Conservation (phyloP, 2,329 filamentous ascomycete species). For the Verticillium zaregamsianum region DNA sequence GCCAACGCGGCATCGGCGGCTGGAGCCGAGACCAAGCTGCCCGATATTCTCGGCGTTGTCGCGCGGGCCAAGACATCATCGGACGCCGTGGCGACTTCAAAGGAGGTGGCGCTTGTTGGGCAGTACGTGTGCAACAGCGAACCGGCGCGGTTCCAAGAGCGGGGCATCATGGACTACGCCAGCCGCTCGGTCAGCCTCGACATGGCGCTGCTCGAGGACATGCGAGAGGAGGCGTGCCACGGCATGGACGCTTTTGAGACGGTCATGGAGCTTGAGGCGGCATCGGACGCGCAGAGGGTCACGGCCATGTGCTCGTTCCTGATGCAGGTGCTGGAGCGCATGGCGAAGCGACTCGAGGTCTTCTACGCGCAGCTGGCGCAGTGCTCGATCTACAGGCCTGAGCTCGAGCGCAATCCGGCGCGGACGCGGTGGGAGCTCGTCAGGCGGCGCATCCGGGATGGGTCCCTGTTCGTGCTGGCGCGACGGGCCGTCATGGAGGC, state of each 20-base stretch:
- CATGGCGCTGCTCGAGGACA: constrained; percentile 48
- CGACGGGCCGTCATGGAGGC: constrained; percentile 27
- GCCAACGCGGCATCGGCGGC: constrained; percentile 32
- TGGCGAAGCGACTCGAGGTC: constrained; percentile 45
- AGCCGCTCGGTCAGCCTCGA: constrained; percentile 44
- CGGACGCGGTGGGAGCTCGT: constrained; percentile 48
- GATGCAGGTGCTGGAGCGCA: constrained; percentile 47
- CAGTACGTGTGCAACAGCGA: constrained; percentile 43
- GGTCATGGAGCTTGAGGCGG: constrained; percentile 35
- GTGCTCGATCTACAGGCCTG: constrained; percentile 45
- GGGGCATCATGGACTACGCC: constrained; percentile 47
- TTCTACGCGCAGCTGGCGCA: constrained; percentile 48
- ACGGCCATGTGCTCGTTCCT: constrained; percentile 40
- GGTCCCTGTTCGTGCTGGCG: constrained; percentile 46
- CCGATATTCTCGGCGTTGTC: constrained; percentile 39
- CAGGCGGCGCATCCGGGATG: constrained; percentile 41
- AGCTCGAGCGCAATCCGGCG: constrained; percentile 48
- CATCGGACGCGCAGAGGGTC: constrained; percentile 20
- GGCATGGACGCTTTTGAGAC: constrained; percentile 53
- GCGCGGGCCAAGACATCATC: constrained; percentile 38
- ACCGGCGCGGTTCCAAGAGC: constrained; percentile 44
- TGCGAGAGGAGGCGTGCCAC: constrained; percentile 46
- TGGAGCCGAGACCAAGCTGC: constrained; percentile 27
- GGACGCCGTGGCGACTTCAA: constrained; percentile 40
- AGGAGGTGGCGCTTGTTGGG: constrained; percentile 45